Conservation (phyloP, 164 flowering plant species). For the Paratinospora sagittata region DNA sequence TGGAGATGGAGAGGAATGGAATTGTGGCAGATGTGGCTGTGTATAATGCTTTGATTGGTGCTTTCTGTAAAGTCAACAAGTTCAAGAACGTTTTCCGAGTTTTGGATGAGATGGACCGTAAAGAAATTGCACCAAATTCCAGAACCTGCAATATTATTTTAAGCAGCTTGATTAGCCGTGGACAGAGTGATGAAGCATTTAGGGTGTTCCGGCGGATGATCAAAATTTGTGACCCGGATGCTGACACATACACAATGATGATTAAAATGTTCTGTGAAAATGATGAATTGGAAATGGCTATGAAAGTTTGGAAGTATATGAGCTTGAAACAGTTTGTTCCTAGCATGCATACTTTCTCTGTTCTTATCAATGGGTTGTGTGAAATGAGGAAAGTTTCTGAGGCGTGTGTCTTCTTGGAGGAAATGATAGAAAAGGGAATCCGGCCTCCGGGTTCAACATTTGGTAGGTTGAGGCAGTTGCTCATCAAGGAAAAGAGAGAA, state of each 20-base stretch:
- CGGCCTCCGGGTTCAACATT: constrained; percentile 63
- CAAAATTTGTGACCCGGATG: constrained; percentile 82
- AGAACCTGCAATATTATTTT: constrained; percentile 76
- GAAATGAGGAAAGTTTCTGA: constrained; percentile 42
- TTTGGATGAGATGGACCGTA: constrained; percentile 61
- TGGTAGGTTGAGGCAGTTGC: constrained; percentile 63
- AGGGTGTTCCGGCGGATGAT: constrained; percentile 65
- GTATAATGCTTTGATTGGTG: constrained; percentile 82
- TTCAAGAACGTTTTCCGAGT: constrained; percentile 58
- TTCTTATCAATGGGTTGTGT: constrained; percentile 81
- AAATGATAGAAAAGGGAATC: constrained; percentile 93
- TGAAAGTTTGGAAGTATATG: constrained; percentile 87
- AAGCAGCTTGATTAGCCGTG: constrained; percentile 47
- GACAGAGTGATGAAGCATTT: constrained; percentile 63
- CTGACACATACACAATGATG: constrained; percentile 79
- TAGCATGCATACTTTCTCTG: constrained; percentile 89
- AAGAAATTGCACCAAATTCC: constrained; percentile 62
- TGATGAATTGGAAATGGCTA: constrained; percentile 54
- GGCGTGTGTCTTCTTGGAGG: constrained; percentile 78
- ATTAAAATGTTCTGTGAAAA: constrained; percentile 83
- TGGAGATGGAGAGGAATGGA: constrained; percentile 79
- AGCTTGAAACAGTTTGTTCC: constrained; percentile 67
- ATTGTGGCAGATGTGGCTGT: constrained; percentile 61
- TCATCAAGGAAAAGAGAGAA: constrained; percentile 69
- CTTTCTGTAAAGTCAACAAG: constrained; percentile 71